Percentiles rank a stretch among this genome's conserved stretches.
Conservation (phyloP, 2,329 filamentous ascomycete species). For the Emmonsia crescens region DNA sequence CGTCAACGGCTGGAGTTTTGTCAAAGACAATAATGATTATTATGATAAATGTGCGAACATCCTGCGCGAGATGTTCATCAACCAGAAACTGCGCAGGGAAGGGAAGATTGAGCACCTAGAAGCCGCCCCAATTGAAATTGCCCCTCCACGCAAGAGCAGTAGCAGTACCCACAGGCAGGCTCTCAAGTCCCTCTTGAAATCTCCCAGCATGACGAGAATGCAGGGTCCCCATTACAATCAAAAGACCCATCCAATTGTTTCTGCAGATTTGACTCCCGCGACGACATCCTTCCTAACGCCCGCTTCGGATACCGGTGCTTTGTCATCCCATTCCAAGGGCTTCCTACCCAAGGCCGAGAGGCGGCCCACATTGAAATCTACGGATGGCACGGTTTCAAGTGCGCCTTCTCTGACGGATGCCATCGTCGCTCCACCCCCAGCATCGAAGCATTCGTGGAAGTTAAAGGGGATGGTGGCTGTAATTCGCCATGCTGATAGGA, state of each 20-base stretch:
- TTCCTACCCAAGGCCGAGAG: neutral
- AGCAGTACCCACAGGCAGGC: slow-evolving; percentile 36
- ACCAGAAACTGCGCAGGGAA: slow-evolving; percentile 49
- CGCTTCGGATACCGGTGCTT: neutral
- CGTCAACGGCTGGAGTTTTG: slow-evolving; percentile 98
- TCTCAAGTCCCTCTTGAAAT: slow-evolving; percentile 52
- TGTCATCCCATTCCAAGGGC: neutral
- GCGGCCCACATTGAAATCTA: slow-evolving; percentile 29
- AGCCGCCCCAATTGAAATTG: slow-evolving; percentile 24
- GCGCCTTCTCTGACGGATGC: slow-evolving; percentile 12
- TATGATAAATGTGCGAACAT: slow-evolving; percentile 87
- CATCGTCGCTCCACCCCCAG: slow-evolving; percentile 44
- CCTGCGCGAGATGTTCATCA: slow-evolving; percentile 75
- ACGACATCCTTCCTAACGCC: neutral
- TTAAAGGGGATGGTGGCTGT: slow-evolving; percentile 96
- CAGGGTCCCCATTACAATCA: slow-evolving; percentile 36
- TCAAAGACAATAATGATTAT: slow-evolving; percentile 98
- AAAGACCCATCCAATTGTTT: slow-evolving; percentile 31
- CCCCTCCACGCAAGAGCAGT: slow-evolving; percentile 28
- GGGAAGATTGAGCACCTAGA: slow-evolving; percentile 25
- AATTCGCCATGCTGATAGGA: slow-evolving; percentile 90
- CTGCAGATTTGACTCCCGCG: slow-evolving; percentile 32
- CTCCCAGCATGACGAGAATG: slow-evolving; percentile 53
- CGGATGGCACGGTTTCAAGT: slow-evolving; percentile 4
- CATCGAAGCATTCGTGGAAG: slow-evolving; percentile 90